phyloP scores from a whole-genome alignment of 345 rosid species.

The Bruguiera parviflora region DNA sequence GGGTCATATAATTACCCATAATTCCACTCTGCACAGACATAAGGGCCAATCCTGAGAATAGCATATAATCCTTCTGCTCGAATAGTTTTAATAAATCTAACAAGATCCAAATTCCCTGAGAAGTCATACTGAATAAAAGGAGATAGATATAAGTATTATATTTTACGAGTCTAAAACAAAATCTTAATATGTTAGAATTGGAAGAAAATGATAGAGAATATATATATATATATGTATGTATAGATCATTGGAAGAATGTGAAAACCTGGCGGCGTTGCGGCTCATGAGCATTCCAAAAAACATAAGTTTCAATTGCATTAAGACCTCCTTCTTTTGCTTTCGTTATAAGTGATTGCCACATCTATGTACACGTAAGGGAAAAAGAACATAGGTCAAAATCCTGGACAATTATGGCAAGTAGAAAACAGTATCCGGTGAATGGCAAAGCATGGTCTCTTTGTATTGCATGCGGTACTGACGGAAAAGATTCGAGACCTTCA shows the following conservation, averaged over 20 bases:
- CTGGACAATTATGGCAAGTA: neutral
- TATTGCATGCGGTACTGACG: too few relatives aligned
- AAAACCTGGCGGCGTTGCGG: slow-evolving; percentile 14
- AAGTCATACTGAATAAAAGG: slow-evolving; percentile 14
- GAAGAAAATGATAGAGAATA: neutral
- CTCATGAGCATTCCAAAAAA: slow-evolving; percentile 29
- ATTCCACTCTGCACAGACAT: slow-evolving; percentile 24
- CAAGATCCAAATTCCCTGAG: slow-evolving; percentile 13
- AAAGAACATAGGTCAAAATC: neutral
- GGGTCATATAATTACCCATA: slow-evolving; percentile 12
- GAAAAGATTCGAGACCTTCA: too few relatives aligned
- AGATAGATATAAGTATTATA: too few relatives aligned
- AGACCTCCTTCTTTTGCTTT: slow-evolving; percentile 25
- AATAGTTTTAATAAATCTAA: slow-evolving; percentile 15
- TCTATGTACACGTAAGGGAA: neutral
- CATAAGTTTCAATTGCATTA: slow-evolving; percentile 24
- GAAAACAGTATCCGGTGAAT: too few relatives aligned
- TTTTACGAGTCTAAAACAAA: too few relatives aligned
- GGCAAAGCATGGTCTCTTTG: too few relatives aligned
- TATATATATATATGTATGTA: neutral
- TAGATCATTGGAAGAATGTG: neutral
- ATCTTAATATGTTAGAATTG: neutral
- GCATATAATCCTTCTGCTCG: slow-evolving; percentile 15
- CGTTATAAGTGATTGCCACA: slow-evolving; percentile 22
- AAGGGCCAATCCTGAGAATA: slow-evolving; percentile 23